Evolutionary conservation across 192 early-diverging fungal species (phyloP).

Genomic region (Spizellomyces punctatus): DNA sequence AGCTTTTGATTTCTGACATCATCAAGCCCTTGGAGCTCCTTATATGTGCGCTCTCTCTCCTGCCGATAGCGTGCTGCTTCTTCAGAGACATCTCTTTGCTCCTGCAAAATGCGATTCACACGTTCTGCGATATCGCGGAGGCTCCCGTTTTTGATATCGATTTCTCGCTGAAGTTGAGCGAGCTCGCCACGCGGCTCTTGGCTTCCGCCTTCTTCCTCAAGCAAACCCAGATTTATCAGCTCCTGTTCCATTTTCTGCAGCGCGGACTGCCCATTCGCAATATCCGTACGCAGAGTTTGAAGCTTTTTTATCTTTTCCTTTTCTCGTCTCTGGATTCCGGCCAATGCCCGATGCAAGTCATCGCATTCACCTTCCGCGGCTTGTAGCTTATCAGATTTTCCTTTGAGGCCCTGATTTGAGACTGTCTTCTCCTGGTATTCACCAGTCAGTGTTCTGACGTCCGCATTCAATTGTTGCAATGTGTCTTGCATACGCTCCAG

Average conservation of each 20-base stretch:
- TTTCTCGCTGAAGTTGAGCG: slow-evolving; percentile 21
- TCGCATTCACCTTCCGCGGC: slow-evolving; percentile 16
- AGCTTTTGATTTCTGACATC: slow-evolving; percentile 57
- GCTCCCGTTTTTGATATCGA: slow-evolving; percentile 30
- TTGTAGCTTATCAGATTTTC: slow-evolving; percentile 17
- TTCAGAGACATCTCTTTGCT: slow-evolving; percentile 23
- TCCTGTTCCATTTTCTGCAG: slow-evolving; percentile 46
- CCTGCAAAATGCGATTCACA: slow-evolving; percentile 20
- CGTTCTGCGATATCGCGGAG: slow-evolving; percentile 22
- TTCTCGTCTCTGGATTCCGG: slow-evolving; percentile 8
- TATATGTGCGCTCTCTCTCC: slow-evolving; percentile 25
- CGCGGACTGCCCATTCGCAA: slow-evolving; percentile 44
- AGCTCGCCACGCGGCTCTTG: slow-evolving; percentile 32
- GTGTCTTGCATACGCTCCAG: slow-evolving; percentile 38
- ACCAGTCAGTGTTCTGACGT: slow-evolving; percentile 3
- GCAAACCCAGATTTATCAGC: slow-evolving; percentile 42
- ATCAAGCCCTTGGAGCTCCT: slow-evolving; percentile 43
- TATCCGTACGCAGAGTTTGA: slow-evolving; percentile 35
- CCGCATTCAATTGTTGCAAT: slow-evolving; percentile 1
- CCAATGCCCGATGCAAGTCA: slow-evolving; percentile 6
- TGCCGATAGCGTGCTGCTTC: slow-evolving; percentile 14
- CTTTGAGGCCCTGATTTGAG: slow-evolving; percentile 8
- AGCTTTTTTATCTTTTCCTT: slow-evolving; percentile 34
- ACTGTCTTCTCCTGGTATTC: slow-evolving; percentile 6
- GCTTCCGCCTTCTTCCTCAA: slow-evolving; percentile 26